Conservation (phyloP, 2,329 filamentous ascomycete species). For the Parafenestella ontariensis region DNA sequence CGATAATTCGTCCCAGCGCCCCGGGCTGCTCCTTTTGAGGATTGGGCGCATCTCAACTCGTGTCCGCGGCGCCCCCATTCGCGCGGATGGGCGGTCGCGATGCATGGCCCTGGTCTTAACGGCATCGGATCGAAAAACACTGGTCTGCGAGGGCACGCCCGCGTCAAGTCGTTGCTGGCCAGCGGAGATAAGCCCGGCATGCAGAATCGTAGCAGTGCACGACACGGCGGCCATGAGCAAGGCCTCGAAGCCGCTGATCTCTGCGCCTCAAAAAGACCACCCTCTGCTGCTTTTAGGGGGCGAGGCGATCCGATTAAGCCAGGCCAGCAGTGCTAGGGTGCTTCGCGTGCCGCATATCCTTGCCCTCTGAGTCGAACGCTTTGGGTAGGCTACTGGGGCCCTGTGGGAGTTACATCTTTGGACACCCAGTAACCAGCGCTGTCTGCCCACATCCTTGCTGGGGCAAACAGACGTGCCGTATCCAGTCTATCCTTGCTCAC, state of each 20-base stretch:
- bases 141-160: not conserved
- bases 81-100: slow-evolving; percentile 28
- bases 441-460: slow-evolving; percentile 19
- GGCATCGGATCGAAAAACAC: slow-evolving; percentile 30
- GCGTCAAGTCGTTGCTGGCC: slow-evolving; percentile 4
- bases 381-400: slow-evolving; percentile 13
- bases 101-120: slow-evolving; percentile 29
- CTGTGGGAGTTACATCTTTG: slow-evolving; percentile 18
- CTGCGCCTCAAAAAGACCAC: slow-evolving; percentile 2
- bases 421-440: slow-evolving; percentile 17
- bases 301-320: slow-evolving; percentile 26
- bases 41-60: slow-evolving; percentile 28
- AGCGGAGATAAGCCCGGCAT: slow-evolving; percentile 17
- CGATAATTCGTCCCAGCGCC: slow-evolving; percentile 27
- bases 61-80: slow-evolving; percentile 27
- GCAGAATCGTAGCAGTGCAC: slow-evolving; percentile 1
- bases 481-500: slow-evolving; percentile 17
- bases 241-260: slow-evolving; percentile 13
- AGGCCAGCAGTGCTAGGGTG: slow-evolving; percentile 21
- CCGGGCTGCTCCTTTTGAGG: slow-evolving; percentile 24
- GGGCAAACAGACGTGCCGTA: slow-evolving; percentile 28
- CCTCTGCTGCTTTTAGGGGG: slow-evolving; percentile 15
- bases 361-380: slow-evolving; percentile 19
- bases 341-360: slow-evolving; percentile 31
- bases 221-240: not conserved